Base-by-base conservation (phyloP, 768 basidiomycete genomes). In the Xerocomellus dryophilus region DNA sequence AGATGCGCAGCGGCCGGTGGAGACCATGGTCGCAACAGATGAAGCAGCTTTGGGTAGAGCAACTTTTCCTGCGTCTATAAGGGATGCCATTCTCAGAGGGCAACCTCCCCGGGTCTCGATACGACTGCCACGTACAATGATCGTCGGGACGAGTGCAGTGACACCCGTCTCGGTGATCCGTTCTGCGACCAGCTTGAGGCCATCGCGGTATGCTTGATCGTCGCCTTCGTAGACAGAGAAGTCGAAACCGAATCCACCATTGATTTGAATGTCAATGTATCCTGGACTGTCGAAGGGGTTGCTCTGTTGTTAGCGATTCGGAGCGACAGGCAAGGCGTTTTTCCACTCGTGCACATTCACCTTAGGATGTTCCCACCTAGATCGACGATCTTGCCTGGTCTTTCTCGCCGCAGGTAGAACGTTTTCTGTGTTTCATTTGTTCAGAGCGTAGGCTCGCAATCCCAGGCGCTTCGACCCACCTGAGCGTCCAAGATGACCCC, bases 201-300 rank as follows among this genome's bases (percentile, higher is more conserved):
- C 90, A 21, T 78, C 61, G 23, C 76, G 73, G 70, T 95, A 95
- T 7, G 72, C 74, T 35, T 83, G 76, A 48, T 89, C 86, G 63
- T 86, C 78, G 25, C 80, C 82, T 34, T 88, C 84, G 61, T 86
- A 90, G 17, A 92, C 81, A 12, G 90, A 92, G 63, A 93, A 93
- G 68, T 93, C 90, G 64, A 92, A 89, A 29, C 86, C 84, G 66
- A 90, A 93, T 5, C 85, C 93, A 34, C 93, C 93, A 59, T 96
- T 95, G 57, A 96, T 85, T 64, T 96, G 93, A 17, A 88, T 82
- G 71, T 95, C 93, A 46, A 95, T 79, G 63, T 87, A 81, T 14
- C 93, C 93, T 3, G 93, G 93, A 66, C 90, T 92, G 41, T 42
- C 14, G 59, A 15, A 50, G 54, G 31, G 15, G 41, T 61, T 20